Percentiles rank a stretch among this genome's conserved stretches.
These are phyloP conservation scores for Astrothelium macrocarpum DNA, from an alignment of 495 filamentous ascomycete species.

Conservation along the genomic window DNA sequence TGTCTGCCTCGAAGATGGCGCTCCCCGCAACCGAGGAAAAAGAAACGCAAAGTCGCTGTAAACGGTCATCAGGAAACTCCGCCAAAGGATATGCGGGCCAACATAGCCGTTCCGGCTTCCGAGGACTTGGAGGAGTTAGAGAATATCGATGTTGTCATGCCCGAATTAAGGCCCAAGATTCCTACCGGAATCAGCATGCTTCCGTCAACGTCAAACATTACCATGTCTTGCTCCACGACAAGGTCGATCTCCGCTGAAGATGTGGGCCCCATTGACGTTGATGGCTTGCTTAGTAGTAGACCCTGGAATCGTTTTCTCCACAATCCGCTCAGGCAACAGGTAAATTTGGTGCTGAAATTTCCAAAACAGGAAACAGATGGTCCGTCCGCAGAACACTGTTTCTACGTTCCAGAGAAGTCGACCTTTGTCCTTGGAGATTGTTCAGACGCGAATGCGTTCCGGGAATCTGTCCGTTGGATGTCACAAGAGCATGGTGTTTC, in stretches of 20 bases:
- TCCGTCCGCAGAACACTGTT: conserved; percentile 25
- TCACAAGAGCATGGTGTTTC: conserved; percentile 19
- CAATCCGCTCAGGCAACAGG: conserved; percentile 20
- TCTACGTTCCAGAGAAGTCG: conserved; percentile 44
- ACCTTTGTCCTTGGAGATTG: conserved; percentile 39
- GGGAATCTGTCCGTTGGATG: conserved; percentile 20
- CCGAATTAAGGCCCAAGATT: neutral
- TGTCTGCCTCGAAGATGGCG: conserved; percentile 29
- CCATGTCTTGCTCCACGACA: neutral
- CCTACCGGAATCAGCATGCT: neutral
- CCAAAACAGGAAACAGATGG: conserved; percentile 12
- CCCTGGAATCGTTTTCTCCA: conserved; percentile 21
- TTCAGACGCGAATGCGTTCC: conserved; percentile 19
- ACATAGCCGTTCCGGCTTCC: neutral
- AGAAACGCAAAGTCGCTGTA: conserved; percentile 16
- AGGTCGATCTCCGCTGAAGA: conserved; percentile 13
- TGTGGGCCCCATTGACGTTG: neutral
- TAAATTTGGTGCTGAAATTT: conserved; percentile 11
- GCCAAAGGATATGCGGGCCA: conserved; percentile 4
- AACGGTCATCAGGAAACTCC: neutral
- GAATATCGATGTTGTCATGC: neutral
- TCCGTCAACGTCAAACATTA: neutral
- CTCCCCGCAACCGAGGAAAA: conserved; percentile 12
- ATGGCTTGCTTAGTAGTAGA: neutral
- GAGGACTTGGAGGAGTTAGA: neutral